Base-by-base conservation (phyloP, 2,329 filamentous ascomycete genomes). In the Alternaria triticina region DNA sequence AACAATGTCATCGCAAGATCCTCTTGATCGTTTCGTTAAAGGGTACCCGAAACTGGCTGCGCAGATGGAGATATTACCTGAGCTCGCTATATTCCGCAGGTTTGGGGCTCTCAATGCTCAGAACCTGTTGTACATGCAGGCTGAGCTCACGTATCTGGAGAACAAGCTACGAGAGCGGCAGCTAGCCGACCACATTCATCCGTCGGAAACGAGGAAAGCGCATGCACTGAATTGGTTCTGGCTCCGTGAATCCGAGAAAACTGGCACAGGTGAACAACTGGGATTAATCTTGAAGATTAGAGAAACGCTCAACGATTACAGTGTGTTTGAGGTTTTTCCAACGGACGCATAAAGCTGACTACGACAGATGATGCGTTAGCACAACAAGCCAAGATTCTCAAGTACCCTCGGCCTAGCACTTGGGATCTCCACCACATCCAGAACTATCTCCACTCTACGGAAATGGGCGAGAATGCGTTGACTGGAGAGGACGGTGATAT, bases 61-160 rank as follows among this genome's bases (percentile, higher is more conserved):
- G 0, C 25, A 46, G 5, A 69, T 67, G n/a, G 59, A 25, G 4
- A 15, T 46, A 2, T 28, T 20, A 1, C 64, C 66, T 11, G 59
- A 65, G 23, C 54, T 51, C 5, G 28, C 27, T 13, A 60, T 67
- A 12, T 67, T 63, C 23, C 61, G 64, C 4, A 51, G 57, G 6
- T 67, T 69, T 23, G 47, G 46, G 8, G 59, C 57, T 10, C 50
- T 68, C 6, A 66, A 68, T 33, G 58, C 64, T 13, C 52, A 49
- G 1, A 67, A 65, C 11, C 36, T 65, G 4, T 33, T 66, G 5
- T 68, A 68, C 25, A 25, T 59, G 20, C 63, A 68, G 15, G 30
- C 54, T 10, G 63, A 68, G 15, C 43, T 68, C 0, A 25, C 27
- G 1, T 11, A 23, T 23, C 23, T 64, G 2, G 57, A 68, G 20